Percentiles rank a stretch among this genome's conserved stretches.
Conservation (phyloP, 345 rosid species). For the Clarkia xantiana region DNA sequence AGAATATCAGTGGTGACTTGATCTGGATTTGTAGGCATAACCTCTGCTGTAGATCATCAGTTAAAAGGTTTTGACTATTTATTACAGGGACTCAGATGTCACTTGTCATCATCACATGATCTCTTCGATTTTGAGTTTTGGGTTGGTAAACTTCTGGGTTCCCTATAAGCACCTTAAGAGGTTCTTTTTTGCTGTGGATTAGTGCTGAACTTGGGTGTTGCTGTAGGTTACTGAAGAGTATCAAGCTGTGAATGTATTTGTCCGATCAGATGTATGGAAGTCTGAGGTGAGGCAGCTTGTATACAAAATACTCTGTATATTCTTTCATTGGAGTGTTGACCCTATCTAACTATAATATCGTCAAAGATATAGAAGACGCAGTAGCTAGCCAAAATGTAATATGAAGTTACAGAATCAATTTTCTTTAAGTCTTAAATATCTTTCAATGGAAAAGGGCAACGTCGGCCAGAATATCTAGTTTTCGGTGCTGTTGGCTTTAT, state of each 20-base stretch:
- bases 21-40: no score
- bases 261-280: constrained; percentile 58
- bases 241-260: constrained; percentile 85
- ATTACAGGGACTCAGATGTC: constrained; percentile 67
- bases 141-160: constrained; percentile 82
- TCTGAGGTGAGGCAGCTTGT: constrained; percentile 59
- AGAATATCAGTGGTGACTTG: no score
- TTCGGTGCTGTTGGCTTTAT: no score
- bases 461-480: no score
- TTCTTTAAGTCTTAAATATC: no score
- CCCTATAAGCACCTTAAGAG: constrained; percentile 9
- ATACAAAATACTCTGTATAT: not conserved
- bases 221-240: constrained; percentile 74
- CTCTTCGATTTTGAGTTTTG: constrained; percentile 92
- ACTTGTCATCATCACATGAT: constrained; percentile 81
- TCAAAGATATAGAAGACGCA: no score
- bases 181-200: constrained; percentile 8
- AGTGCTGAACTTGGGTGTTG: constrained; percentile 10
- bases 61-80: not conserved
- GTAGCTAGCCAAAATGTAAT: no score
- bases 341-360: not conserved
- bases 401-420: no score
- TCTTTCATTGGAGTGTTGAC: not conserved
- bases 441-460: no score
- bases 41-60: not conserved